These are phyloP conservation scores for Monosporascus sp. DNA, from an alignment of 2,329 filamentous ascomycete species.

Conservation along the genomic window DNA sequence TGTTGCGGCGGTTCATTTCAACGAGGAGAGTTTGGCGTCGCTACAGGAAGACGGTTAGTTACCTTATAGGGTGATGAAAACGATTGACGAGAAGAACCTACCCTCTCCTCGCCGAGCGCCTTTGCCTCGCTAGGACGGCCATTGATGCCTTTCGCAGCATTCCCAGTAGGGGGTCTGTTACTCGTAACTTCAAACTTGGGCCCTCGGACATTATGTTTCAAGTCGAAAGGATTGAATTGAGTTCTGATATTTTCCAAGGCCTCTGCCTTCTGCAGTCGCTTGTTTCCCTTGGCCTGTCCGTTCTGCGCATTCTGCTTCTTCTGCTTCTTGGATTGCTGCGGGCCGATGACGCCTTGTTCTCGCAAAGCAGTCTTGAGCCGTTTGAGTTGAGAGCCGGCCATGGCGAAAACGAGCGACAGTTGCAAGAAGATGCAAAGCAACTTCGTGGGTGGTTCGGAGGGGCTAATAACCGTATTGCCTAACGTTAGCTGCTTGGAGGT, in stretches of 20 bases:
- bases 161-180: slow-evolving; percentile 47
- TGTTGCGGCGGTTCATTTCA: slow-evolving; percentile 84
- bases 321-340: slow-evolving; percentile 93
- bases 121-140: slow-evolving; percentile 80
- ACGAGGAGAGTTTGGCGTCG: slow-evolving; percentile 78
- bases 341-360: slow-evolving; percentile 84
- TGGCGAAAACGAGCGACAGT: slow-evolving; percentile 33
- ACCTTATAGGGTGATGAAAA: not conserved
- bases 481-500: not conserved
- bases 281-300: slow-evolving; percentile 59
- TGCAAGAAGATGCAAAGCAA: not conserved
- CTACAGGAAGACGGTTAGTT: slow-evolving; percentile 32
- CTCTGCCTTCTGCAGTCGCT: slow-evolving; percentile 69
- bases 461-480: not conserved
- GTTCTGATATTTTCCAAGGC: slow-evolving; percentile 85
- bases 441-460: not conserved
- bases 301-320: slow-evolving; percentile 69
- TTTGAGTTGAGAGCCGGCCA: slow-evolving; percentile 96
- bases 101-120: slow-evolving; percentile 78
- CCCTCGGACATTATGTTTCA: slow-evolving; percentile 71
- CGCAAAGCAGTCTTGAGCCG: slow-evolving; percentile 85
- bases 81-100: slow-evolving; percentile 30
- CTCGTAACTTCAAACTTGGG: slow-evolving; percentile 83
- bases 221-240: slow-evolving; percentile 96
- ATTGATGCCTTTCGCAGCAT: slow-evolving; percentile 53